phyloP scores from a whole-genome alignment of 768 basidiomycete species.

The Calocybe cyanea region DNA sequence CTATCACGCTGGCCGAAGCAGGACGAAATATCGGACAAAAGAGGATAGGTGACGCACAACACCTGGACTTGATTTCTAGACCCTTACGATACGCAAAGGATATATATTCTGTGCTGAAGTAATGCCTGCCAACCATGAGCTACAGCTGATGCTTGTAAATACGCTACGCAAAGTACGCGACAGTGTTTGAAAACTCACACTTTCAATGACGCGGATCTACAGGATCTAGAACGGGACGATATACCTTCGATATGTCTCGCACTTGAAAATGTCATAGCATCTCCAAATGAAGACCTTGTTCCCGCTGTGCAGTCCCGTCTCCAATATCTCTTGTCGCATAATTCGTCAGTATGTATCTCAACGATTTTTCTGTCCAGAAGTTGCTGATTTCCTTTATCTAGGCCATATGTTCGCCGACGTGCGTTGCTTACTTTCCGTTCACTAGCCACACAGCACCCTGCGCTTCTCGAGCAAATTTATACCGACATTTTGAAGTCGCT shows the following conservation, averaged over 20 bases:
- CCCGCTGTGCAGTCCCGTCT: conserved; percentile 72
- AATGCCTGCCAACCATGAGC: conserved; percentile 65
- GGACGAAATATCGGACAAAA: conserved; percentile 59
- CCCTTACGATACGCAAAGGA: conserved; percentile 38
- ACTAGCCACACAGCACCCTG: conserved; percentile 43
- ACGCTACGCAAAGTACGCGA: conserved; percentile 69
- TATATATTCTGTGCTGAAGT: conserved; percentile 75
- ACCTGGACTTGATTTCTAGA: not conserved
- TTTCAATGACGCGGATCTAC: not conserved
- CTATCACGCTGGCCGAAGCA: conserved; percentile 72
- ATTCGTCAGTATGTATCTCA: conserved; percentile 60
- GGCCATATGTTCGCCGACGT: conserved; percentile 57
- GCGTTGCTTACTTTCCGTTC: conserved; percentile 56
- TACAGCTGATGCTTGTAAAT: conserved; percentile 82
- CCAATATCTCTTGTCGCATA: conserved; percentile 62
- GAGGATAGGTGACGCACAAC: conserved; percentile 50
- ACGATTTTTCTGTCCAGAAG: conserved; percentile 2
- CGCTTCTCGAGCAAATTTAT: conserved; percentile 41
- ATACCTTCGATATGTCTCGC: conserved; percentile 64
- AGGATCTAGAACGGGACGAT: conserved; percentile 70
- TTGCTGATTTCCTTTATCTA: conserved; percentile 29
- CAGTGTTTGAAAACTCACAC: not conserved
- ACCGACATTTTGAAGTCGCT: conserved; percentile 36
- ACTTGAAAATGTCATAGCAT: conserved; percentile 61
- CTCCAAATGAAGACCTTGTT: conserved; percentile 61